phyloP scores from a whole-genome alignment of 148 eudicot species.

The Cornus suecica region DNA sequence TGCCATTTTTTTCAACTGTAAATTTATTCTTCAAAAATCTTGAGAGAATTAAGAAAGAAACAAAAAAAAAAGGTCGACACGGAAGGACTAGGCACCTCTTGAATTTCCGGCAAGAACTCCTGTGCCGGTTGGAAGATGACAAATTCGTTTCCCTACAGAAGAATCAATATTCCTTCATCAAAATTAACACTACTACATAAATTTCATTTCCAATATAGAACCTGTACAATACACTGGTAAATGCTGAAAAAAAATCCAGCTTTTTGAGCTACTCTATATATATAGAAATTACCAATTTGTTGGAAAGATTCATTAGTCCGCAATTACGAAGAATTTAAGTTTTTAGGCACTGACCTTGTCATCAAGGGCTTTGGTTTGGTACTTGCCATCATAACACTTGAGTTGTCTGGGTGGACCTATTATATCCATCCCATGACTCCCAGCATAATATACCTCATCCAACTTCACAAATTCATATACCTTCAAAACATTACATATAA shows the following conservation, averaged over 20 bases:
- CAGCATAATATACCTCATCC: constrained; percentile 76
- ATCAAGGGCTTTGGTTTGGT: constrained; percentile 40
- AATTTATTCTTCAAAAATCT: too few species aligned
- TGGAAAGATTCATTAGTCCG: not conserved
- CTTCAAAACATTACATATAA: constrained; percentile 25
- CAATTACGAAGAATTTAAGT: not conserved
- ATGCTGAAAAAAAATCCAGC: not conserved
- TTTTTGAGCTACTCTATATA: not conserved
- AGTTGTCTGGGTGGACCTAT: constrained; percentile 51
- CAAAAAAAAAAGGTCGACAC: not conserved
- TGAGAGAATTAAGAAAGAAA: too few species aligned
- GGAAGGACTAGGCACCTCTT: constrained; percentile 36
- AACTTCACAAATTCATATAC: constrained; percentile 74
- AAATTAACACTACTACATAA: not conserved
- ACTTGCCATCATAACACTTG: constrained; percentile 37
- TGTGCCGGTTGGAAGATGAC: constrained; percentile 79
- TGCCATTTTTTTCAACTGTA: too few species aligned
- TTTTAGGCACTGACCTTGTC: constrained; percentile 34
- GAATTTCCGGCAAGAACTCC: constrained; percentile 72
- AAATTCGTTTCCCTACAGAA: constrained; percentile 56
- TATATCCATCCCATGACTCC: constrained; percentile 98
- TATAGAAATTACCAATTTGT: not conserved
- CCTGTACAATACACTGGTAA: not conserved
- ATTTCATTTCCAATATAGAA: not conserved
- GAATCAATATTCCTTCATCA: not conserved